Evolutionary conservation across 2,329 filamentous ascomycete species (phyloP).

Genomic region (Diaporthe vexans): DNA sequence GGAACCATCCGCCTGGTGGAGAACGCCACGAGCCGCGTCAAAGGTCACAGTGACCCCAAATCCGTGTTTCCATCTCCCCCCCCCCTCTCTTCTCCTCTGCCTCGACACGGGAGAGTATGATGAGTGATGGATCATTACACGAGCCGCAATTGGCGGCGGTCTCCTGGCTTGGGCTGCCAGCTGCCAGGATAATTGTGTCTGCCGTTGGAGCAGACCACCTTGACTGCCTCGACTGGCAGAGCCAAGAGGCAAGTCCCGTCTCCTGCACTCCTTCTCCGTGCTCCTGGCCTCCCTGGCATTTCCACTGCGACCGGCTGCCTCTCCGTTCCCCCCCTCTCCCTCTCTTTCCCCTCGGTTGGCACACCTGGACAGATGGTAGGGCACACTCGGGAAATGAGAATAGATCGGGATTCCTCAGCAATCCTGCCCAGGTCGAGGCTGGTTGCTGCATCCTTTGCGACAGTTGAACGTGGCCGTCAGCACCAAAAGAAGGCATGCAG

Average conservation of each 20-base stretch:
- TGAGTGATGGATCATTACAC: conserved; percentile 23
- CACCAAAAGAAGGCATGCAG: conserved; percentile 36
- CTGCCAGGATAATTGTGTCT: background rate
- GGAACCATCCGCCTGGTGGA: conserved; percentile 4
- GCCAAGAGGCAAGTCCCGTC: background rate
- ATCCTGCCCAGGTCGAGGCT: background rate
- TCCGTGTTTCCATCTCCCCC: conserved; percentile 6
- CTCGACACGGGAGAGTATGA: conserved; percentile 31
- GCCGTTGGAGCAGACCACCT: background rate
- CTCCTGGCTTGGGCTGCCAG: background rate
- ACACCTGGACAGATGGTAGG: background rate
- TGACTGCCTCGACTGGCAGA: background rate
- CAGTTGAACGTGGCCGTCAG: background rate
- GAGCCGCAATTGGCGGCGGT: conserved; percentile 28
- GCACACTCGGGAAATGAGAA: conserved; percentile 3
- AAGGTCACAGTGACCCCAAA: conserved; percentile 34
- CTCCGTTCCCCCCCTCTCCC: background rate
- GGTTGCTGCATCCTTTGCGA: background rate
- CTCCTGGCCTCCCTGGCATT: background rate
- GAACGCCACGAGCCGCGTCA: conserved; percentile 26
- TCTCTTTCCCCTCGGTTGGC: background rate
- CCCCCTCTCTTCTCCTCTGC: background rate
- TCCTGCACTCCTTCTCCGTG: background rate
- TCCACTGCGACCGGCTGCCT: background rate
- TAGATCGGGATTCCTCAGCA: conserved; percentile 4